Evolutionary conservation across 1,284 basidiomycete genomes (phyloP), one percentile per base, ranked within the genome.

Genomic region (Erythrobasidium hasegawianum): DNA sequence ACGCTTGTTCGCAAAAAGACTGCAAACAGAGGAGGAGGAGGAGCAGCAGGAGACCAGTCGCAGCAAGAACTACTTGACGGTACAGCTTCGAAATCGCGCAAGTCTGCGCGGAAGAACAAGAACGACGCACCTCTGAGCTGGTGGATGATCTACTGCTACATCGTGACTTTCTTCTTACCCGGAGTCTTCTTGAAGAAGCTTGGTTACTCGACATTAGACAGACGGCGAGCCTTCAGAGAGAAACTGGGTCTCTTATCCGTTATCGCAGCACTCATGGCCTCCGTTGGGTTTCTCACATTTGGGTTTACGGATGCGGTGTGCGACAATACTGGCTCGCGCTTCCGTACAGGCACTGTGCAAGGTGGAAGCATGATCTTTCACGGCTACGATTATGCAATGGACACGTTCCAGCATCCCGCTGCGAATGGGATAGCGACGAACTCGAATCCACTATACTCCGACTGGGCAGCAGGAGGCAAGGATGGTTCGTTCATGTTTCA

Each of bases 261-360:
- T 78, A 90, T 96, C 73, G 76, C 84, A 16, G 8, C 78, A 20
- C 84, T 93, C 71, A 97, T 98, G 95, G 87, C 88, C 22, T 84
- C 82, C 54, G 96, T 99, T 76, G 95, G 94, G 78, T 98, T 93
- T 84, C 83, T 99, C 76, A 98, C 95, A 1, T 99, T 99, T 79
- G 95, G 96, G n/a, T 99, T 99, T 81, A 97, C 94, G 2, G 85
- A 93, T 75, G 81, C 87, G 58, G 94, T 98, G 39, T 98, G 95
- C 77, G 90, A 92, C 43, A 87, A 81, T 49, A 89, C 90, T 20
- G 83, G 87, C 29, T 85, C 87, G 60, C 86, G 91, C n/a, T 93
- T 85, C 81, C 85, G 87, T 71, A 84, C 87, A 54, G 92, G 90
- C 22, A 79, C 80, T 54, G 87, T 95, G 71, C 85, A 86, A 66